Conservation (phyloP, 2,329 filamentous ascomycete species). For the Chaetomium sp. region DNA sequence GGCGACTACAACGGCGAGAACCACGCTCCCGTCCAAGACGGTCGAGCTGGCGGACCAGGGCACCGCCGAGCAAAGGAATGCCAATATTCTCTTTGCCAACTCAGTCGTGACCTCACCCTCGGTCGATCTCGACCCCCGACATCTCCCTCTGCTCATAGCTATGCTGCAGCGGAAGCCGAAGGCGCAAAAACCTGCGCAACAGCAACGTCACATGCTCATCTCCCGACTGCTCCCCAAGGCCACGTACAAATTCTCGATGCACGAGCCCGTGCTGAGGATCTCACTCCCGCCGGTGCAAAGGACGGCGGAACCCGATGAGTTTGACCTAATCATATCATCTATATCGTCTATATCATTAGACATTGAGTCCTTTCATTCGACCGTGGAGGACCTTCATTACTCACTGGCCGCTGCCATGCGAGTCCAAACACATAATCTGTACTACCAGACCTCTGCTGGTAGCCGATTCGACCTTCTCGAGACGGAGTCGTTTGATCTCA, state of each 20-base stretch:
- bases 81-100: constrained; percentile 94
- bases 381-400: constrained; percentile 78
- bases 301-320: constrained; percentile 65
- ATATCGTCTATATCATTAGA: constrained; percentile 91
- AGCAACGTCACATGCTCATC: constrained; percentile 62
- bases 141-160: constrained; percentile 77
- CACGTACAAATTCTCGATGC: constrained; percentile 90
- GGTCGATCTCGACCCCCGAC: constrained; percentile 83
- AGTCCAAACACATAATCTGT: constrained; percentile 79
- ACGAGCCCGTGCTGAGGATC: constrained; percentile 90
- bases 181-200: constrained; percentile 32
- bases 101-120: constrained; percentile 94
- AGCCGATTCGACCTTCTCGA: constrained; percentile 80
- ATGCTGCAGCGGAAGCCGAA: constrained; percentile 56
- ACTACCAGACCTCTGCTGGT: constrained; percentile 84
- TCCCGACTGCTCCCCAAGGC: constrained; percentile 91
- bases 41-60: constrained; percentile 71
- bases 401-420: constrained; percentile 75
- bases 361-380: constrained; percentile 89
- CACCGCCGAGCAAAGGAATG: constrained; percentile 75
- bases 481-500: constrained; percentile 82
- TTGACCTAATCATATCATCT: constrained; percentile 90
- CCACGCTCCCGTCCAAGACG: constrained; percentile 89
- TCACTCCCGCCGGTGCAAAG: constrained; percentile 72
- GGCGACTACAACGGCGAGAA: constrained; percentile 92